Base-by-base conservation (phyloP, 495 filamentous ascomycete genomes). In the Apodospora peruviana region DNA sequence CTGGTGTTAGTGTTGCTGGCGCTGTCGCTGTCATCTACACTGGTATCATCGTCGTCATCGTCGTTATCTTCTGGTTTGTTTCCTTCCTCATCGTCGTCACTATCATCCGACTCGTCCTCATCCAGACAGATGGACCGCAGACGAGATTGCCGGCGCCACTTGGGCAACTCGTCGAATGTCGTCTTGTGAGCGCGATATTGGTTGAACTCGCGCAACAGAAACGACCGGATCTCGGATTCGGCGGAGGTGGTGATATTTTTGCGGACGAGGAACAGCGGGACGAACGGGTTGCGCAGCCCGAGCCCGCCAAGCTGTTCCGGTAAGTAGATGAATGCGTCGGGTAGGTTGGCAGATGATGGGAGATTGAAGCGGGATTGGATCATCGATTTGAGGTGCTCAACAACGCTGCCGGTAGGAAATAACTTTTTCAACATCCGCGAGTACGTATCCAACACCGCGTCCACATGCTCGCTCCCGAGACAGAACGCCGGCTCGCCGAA, bases 401-500 rank as follows among this genome's bases (percentile, higher is more conserved):
- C 53, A 9, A 58, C 58, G 36, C 53, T 59, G 1, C 61, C 61
- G 16, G 50, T 50, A 16, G 58, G 57, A 50, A 69, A 72, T 68
- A 86, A 16, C 71, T 59, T 47, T 51, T 62, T 37, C 45, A 87
- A 76, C 48, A 87, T 84, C 9, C 66, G 71, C 25, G 65, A 62
- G 40, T 84, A 77, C 0, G 81, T 84, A 2, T 71, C 62, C 40
- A 87, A 66, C 2, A 81, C 74, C 62, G 74, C 78, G 52, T 86
- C 76, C 34, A 86, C 74, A 52, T 88, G 84, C 23, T 71, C 64
- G 23, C 71, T 68, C 0, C 84, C 84, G 51, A 85, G 83, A 58
- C 81, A 85, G 43, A 76, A 68, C 1, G 82, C 81, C 2, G 82
- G 78, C 50, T 78, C 76, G 17, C 80, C 82, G 40, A 88, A 87